Evolutionary conservation across 352 stramenopile species (phyloP).

Genomic region (Blastocystis sp.): DNA sequence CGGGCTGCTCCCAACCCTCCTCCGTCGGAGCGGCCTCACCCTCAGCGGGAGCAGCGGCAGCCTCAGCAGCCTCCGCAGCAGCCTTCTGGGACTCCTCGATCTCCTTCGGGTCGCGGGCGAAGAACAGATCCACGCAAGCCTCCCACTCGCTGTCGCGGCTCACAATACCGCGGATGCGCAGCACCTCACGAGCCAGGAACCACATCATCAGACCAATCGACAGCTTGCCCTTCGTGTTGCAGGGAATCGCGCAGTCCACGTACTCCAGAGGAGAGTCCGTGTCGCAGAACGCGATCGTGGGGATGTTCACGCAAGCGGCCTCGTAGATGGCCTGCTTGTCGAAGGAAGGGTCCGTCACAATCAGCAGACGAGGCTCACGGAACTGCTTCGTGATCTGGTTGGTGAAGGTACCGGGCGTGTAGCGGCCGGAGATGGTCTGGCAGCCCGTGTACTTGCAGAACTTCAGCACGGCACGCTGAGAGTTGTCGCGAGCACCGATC

Average conservation of each 20-base stretch:
- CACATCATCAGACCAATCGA: constrained; percentile 99
- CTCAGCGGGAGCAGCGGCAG: constrained; percentile 72
- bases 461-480: constrained; percentile 98
- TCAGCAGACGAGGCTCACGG: constrained; percentile 94
- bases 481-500: constrained; percentile 96
- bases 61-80: constrained; percentile 80
- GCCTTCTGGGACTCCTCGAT: constrained; percentile 98
- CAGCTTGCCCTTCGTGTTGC: constrained; percentile 99
- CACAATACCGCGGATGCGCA: constrained; percentile 92
- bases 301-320: constrained; percentile 97
- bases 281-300: constrained; percentile 98
- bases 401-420: constrained; percentile 99
- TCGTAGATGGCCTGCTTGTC: constrained; percentile 94
- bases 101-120: constrained; percentile 98
- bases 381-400: constrained; percentile 99
- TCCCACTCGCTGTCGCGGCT: constrained; percentile 89
- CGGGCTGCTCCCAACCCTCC: constrained; percentile 12
- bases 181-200: constrained; percentile 95
- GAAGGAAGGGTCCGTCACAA: constrained; percentile 97
- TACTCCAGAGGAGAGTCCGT: constrained; percentile 97
- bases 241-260: constrained; percentile 98
- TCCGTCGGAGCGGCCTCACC: neutral
- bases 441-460: constrained; percentile 98
- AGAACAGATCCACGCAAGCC: constrained; percentile 98
- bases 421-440: constrained; percentile 93